Percentiles rank a stretch among this genome's conserved stretches.
Conservation (phyloP, 305 asterid species). For the Fraxinus nigra region DNA sequence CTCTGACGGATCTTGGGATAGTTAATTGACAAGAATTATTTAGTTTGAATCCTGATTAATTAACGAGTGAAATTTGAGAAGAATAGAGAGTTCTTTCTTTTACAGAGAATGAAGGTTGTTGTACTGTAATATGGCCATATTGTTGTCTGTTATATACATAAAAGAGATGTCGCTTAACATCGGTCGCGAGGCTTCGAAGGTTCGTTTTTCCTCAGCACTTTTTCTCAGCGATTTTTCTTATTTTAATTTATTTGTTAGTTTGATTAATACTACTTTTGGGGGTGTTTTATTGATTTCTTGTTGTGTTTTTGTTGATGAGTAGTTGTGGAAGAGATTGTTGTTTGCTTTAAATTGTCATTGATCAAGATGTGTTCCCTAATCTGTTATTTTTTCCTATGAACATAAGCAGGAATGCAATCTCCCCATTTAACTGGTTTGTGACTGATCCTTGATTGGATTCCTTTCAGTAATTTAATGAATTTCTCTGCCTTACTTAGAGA, state of each 20-base stretch:
- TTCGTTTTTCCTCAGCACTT: constrained; percentile 22
- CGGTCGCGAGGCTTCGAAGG: constrained; percentile 99
- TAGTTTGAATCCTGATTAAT: constrained; percentile 13
- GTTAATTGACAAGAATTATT: neutral
- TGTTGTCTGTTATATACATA: constrained; percentile 27
- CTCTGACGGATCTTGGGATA: constrained; percentile 20
- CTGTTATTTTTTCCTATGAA: neutral
- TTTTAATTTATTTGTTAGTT: constrained; percentile 2
- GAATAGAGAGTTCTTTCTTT: neutral
- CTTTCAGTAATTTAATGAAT: neutral
- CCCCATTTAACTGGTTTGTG: neutral
- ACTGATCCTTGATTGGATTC: neutral
- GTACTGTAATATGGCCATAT: constrained; percentile 61
- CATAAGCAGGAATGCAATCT: neutral
- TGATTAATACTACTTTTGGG: neutral
- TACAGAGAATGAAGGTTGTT: constrained; percentile 32
- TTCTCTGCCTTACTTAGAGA: neutral
- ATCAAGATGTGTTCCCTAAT: neutral
- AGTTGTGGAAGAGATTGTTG: constrained; percentile 48
- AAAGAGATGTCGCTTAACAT: neutral
- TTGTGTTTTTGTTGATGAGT: constrained; percentile 7
- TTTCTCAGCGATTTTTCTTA: neutral
- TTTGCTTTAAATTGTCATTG: no score
- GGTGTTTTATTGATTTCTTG: constrained; percentile 17
- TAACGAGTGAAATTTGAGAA: neutral